Evolutionary conservation across 352 stramenopile genomes (phyloP).

Genomic region (Phytophthora palmivora): DNA sequence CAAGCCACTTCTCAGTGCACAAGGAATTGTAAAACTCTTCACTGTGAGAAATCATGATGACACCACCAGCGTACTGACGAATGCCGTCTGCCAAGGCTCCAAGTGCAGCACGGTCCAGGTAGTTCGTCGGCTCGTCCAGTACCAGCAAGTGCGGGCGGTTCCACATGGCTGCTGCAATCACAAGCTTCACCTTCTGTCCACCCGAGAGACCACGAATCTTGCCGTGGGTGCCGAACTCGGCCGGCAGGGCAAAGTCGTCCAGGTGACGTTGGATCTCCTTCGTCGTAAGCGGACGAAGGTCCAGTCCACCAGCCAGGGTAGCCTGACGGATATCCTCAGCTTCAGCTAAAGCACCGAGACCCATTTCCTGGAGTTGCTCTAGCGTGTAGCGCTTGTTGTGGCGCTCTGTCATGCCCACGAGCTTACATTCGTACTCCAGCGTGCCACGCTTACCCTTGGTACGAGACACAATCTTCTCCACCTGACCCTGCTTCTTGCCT

Average conservation of each 20-base stretch:
- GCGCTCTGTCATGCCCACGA: slow-evolving; percentile 77
- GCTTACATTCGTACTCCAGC: slow-evolving; percentile 91
- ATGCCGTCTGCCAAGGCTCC: slow-evolving; percentile 73
- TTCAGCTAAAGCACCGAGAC: slow-evolving; percentile 67
- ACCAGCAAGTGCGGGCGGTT: slow-evolving; percentile 88
- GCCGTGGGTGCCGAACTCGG: slow-evolving; percentile 84
- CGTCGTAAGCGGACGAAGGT: slow-evolving; percentile 72
- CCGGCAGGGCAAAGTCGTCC: slow-evolving; percentile 71
- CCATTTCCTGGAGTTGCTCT: slow-evolving; percentile 75
- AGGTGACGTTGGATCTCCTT: slow-evolving; percentile 78
- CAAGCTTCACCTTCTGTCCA: slow-evolving; percentile 85
- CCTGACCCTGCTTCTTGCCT: slow-evolving; percentile 91
- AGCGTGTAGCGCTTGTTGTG: slow-evolving; percentile 78
- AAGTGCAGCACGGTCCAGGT: slow-evolving; percentile 77
- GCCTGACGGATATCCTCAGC: slow-evolving; percentile 72
- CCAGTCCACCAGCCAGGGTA: slow-evolving; percentile 58
- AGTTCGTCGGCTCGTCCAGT: slow-evolving; percentile 91
- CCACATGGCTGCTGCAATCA: slow-evolving; percentile 84
- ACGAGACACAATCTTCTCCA: slow-evolving; percentile 95
- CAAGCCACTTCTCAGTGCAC: slow-evolving; percentile 80
- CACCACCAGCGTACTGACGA: slow-evolving; percentile 69
- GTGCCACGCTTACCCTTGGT: slow-evolving; percentile 74
- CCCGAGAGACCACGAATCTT: slow-evolving; percentile 83
- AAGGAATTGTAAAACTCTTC: slow-evolving; percentile 87
- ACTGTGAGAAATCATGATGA: slow-evolving; percentile 87